Percentiles rank a stretch among this genome's conserved stretches.
Conservation (phyloP, 1,284 basidiomycete species). For the Rhizoctonia solani region DNA sequence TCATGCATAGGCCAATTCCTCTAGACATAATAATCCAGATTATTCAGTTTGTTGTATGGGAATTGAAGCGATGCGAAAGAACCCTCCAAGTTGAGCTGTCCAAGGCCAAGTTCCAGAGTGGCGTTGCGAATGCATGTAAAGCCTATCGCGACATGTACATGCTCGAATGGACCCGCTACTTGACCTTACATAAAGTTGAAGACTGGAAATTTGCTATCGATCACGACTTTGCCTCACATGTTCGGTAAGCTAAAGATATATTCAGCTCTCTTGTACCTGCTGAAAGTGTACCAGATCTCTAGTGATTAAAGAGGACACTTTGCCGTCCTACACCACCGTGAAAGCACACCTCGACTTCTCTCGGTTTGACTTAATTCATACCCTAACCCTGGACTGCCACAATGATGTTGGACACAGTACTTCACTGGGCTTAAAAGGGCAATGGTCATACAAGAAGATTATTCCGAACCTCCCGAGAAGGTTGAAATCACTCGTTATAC, state of each 20-base stretch:
- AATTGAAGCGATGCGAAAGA: not conserved
- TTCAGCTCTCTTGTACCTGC: too few relatives aligned
- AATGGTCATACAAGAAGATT: conserved; percentile 26
- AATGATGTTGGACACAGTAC: conserved; percentile 21
- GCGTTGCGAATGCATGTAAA: not conserved
- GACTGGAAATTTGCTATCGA: not conserved
- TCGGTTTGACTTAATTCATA: not conserved
- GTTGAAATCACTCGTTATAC: conserved; percentile 7
- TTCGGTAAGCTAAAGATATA: not conserved
- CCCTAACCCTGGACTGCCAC: conserved; percentile 20
- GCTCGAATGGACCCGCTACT: conserved; percentile 11
- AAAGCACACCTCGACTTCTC: conserved; percentile 1
- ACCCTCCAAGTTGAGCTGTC: not conserved
- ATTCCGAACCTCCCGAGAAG: conserved; percentile 6
- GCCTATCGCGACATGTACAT: not conserved
- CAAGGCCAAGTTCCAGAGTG: not conserved
- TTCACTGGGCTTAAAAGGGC: not conserved
- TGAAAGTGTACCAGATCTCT: not conserved
- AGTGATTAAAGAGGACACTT: not conserved
- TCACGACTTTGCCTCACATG: not conserved
- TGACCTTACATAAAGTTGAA: not conserved
- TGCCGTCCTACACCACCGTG: not conserved
- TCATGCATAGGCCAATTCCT: not conserved
- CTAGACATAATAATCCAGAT: not conserved
- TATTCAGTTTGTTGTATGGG: not conserved